Conservation (phyloP, 768 basidiomycete genomes). For the Zangia roseola region DNA sequence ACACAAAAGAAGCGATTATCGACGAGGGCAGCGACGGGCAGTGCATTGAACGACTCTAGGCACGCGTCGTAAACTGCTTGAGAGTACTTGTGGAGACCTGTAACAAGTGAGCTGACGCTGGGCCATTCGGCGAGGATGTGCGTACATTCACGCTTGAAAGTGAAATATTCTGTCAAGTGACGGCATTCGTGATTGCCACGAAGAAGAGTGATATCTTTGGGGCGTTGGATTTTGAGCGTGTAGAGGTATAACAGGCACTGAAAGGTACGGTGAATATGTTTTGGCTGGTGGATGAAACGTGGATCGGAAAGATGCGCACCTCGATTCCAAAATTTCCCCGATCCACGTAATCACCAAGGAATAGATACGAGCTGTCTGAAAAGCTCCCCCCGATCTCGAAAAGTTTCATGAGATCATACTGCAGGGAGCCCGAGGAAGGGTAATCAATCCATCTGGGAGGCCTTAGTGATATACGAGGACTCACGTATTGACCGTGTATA, state of each 20-base stretch:
- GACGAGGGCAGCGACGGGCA: slow-evolving; percentile 89
- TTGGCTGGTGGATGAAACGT: not conserved
- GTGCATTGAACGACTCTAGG: slow-evolving; percentile 82
- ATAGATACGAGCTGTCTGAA: slow-evolving; percentile 83
- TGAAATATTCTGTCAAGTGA: slow-evolving; percentile 96
- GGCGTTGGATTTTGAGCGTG: slow-evolving; percentile 88
- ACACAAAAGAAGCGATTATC: slow-evolving; percentile 97
- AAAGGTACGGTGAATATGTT: not conserved
- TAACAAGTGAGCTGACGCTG: slow-evolving; percentile 12
- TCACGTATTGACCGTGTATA: slow-evolving; percentile 96
- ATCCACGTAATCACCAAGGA: slow-evolving; percentile 97
- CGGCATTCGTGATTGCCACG: slow-evolving; percentile 98
- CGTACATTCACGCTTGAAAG: slow-evolving; percentile 96
- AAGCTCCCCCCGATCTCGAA: slow-evolving; percentile 92
- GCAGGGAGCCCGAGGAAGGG: not conserved
- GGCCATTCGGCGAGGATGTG: slow-evolving; percentile 10
- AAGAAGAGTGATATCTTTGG: slow-evolving; percentile 76
- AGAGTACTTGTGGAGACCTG: slow-evolving; percentile 30
- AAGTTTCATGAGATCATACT: slow-evolving; percentile 99
- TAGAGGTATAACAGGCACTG: slow-evolving; percentile 93
- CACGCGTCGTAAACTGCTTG: slow-evolving; percentile 85
- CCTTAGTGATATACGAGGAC: slow-evolving; percentile 76
- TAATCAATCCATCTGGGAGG: slow-evolving; percentile 52
- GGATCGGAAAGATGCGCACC: slow-evolving; percentile 34
- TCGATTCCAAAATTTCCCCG: slow-evolving; percentile 90